These are phyloP conservation scores for Avena insularis DNA, from an alignment of 176 grass and related monocot genomes.

Conservation along the genomic window DNA sequence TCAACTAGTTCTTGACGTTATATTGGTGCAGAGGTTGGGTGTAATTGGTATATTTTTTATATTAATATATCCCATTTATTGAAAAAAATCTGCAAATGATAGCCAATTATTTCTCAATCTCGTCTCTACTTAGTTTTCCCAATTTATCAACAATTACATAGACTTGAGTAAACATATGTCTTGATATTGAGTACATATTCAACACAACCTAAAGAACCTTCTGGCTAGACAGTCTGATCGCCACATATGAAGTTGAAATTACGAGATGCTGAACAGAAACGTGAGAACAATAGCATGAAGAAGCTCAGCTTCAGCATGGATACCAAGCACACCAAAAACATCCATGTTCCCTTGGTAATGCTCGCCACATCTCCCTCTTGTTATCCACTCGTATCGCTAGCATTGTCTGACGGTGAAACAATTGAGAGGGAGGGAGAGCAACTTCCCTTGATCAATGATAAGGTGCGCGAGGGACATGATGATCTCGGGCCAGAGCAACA, in stretches of 20 bases:
- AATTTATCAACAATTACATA: slow-evolving; percentile 91
- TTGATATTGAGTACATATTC: slow-evolving; percentile 66
- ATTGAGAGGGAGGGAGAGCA: slow-evolving; percentile 87
- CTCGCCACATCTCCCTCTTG: slow-evolving; percentile 76
- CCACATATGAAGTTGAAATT: slow-evolving; percentile 71
- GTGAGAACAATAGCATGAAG: slow-evolving; percentile 78
- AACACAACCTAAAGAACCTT: slow-evolving; percentile 92
- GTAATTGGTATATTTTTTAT: no score
- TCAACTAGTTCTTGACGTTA: no score
- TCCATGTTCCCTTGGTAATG: slow-evolving; percentile 99
- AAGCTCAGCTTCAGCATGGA: slow-evolving; percentile 81
- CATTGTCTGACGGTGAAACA: slow-evolving; percentile 97
- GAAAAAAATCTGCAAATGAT: slow-evolving; percentile 43
- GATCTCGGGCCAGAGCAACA: slow-evolving; percentile 87
- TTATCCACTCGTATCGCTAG: slow-evolving; percentile 90
- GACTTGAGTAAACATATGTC: slow-evolving; percentile 40
- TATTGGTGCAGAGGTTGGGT: no score
- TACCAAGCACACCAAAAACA: slow-evolving; percentile 78
- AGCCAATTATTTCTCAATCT: slow-evolving; percentile 76
- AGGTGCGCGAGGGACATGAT: slow-evolving; percentile 84
- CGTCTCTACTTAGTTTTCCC: slow-evolving; percentile 79
- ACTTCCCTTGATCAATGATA: slow-evolving; percentile 86
- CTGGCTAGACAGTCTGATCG: slow-evolving; percentile 76
- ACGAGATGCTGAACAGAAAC: slow-evolving; percentile 78
- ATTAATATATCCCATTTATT: no score